Conservation (phyloP, 345 rosid species). For the Xanthoceras sorbifolium region DNA sequence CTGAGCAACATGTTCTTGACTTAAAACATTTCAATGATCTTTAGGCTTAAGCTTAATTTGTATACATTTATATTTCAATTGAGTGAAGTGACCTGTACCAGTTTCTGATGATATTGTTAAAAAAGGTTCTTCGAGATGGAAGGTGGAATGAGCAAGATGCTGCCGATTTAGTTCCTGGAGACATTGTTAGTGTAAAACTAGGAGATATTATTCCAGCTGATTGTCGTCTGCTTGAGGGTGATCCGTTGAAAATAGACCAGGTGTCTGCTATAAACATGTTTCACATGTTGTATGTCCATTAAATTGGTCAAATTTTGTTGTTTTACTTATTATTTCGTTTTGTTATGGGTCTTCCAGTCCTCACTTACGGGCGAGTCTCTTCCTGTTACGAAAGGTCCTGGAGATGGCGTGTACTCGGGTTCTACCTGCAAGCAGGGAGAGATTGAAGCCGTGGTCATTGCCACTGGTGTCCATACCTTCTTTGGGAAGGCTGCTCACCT, state of each 20-base stretch:
- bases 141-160: constrained; percentile 96
- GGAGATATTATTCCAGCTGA: constrained; percentile 98
- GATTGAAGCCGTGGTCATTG: constrained; percentile 93
- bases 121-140: constrained; percentile 92
- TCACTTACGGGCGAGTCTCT: constrained; percentile 98
- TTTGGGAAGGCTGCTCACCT: constrained; percentile 99
- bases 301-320: constrained; percentile 12
- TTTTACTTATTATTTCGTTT: not conserved
- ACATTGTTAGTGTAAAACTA: constrained; percentile 82
- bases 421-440: constrained; percentile 99
- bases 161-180: constrained; percentile 89
- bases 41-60: not conserved
- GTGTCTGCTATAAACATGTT: constrained; percentile 26
- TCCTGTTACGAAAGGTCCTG: constrained; percentile 94
- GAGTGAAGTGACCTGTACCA: not conserved
- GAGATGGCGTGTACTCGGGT: constrained; percentile 97
- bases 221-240: constrained; percentile 95
- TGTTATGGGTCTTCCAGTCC: constrained; percentile 54
- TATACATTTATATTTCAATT: not conserved
- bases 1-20: constrained; percentile 1
- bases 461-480: constrained; percentile 97
- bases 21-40: not conserved
- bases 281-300: constrained; percentile 12
- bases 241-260: constrained; percentile 96
- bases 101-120: constrained; percentile 17